Base-by-base conservation (phyloP, 768 basidiomycete species). In the Tricholoma saponaceum region DNA sequence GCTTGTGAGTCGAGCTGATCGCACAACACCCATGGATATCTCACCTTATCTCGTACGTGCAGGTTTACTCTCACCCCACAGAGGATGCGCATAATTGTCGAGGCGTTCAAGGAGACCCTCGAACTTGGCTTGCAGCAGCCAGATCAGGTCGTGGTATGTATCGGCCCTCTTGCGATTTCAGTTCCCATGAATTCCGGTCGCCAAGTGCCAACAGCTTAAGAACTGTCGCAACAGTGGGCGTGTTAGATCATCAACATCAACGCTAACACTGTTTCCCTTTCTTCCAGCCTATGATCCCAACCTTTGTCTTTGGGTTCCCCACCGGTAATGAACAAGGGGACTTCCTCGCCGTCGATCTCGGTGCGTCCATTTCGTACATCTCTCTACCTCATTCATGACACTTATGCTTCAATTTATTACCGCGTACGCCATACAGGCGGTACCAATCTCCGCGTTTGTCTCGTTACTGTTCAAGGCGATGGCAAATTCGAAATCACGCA, bases 401-500 rank as follows among this genome's bases (percentile, higher is more conserved):
- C 35, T 51, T 47, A 23, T 23, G 41, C 47, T 37, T 30, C 47
- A 16, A 57, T 54, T 41, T 4, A 58, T 35, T 18, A 9, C 28
- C 23, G 16, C 12, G 32, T n/a, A 10, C 20, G 41, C 23, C 25
- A 50, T 22, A 14, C 58, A 92, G 91, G 92, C 52, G 95, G 95
- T 32, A 98, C 96, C 22, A 98, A 99, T 68, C 82, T 99, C n/a
- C 94, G 97, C 44, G 97, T 98, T 44, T 99, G 97, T 74, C 87
- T 97, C 44, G 96, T 99, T 51, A 90, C 87, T 26, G 78, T 99
- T 2, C 85, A 90, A 63, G 97, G 97, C 23, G 82, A 86, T 9
- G 96, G 97, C 58, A 95, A 96, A 77, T 99, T 98, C 70, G 95
- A 98, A 74, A 89, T 99, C 64, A 94, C 95, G 0, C 96, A 98